Percentiles rank a stretch among this genome's conserved stretches.
Conservation (phyloP, 169 alveolate species). For the Toxoplasma gondii region DNA sequence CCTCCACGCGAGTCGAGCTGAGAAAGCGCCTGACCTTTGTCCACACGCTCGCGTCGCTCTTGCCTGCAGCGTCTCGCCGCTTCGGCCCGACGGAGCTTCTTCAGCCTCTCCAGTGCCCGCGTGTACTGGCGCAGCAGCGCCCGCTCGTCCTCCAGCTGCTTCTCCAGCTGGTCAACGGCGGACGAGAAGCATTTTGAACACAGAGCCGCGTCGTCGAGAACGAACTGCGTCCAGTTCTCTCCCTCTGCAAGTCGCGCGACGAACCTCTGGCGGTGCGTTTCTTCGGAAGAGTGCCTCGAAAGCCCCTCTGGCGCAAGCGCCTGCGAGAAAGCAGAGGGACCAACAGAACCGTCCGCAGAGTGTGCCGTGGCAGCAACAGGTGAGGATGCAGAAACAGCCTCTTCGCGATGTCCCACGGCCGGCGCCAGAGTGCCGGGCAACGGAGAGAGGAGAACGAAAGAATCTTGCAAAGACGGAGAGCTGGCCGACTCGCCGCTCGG, state of each 20-base stretch:
- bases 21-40: too few species aligned
- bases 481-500: background rate
- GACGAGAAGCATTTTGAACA: background rate
- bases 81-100: background rate
- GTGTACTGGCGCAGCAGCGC: constrained; percentile 14
- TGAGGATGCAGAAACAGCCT: background rate
- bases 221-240: constrained; percentile 6
- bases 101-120: background rate
- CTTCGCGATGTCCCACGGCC: background rate
- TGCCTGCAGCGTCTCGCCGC: background rate
- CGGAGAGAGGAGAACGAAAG: constrained; percentile 4
- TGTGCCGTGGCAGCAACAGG: background rate
- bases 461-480: background rate
- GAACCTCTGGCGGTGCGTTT: background rate
- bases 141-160: constrained; percentile 17
- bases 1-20: too few species aligned
- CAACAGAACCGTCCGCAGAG: background rate
- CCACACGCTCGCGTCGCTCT: too few species aligned
- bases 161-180: background rate
- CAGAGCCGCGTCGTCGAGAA: constrained; percentile 3
- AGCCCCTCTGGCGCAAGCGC: background rate
- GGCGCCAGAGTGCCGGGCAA: background rate
- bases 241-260: background rate
- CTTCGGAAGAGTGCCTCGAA: background rate
- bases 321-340: background rate